Percentiles rank a stretch among this genome's conserved stretches.
Evolutionary conservation across 495 filamentous ascomycete genomes (phyloP).

Genomic region (Podospora pseudopauciseta): DNA sequence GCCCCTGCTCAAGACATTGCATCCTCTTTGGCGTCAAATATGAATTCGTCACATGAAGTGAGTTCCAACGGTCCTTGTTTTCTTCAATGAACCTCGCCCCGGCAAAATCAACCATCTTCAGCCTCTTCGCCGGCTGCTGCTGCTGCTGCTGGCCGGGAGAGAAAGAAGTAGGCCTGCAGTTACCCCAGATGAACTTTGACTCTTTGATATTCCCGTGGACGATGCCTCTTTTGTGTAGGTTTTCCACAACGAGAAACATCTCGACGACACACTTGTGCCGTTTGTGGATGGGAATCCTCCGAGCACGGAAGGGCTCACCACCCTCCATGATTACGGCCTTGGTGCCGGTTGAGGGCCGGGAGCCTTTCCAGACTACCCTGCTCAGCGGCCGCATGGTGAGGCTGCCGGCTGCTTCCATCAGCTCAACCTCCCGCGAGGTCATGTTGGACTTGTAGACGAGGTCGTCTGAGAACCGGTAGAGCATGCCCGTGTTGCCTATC

Average conservation of each 20-base stretch:
- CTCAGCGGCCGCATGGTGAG: conserved; percentile 16
- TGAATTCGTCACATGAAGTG: conserved; percentile 6
- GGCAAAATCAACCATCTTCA: conserved; percentile 16
- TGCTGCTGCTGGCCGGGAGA: too few relatives aligned
- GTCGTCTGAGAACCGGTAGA: conserved; percentile 19
- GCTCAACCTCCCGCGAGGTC: conserved; percentile 16
- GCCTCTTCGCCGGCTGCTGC: background rate
- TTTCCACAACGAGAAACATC: conserved; percentile 19
- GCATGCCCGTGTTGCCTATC: conserved; percentile 17
- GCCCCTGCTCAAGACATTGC: conserved; percentile 1
- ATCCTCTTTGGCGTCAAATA: conserved; percentile 19
- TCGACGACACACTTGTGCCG: conserved; percentile 9
- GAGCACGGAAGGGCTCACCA: conserved; percentile 10
- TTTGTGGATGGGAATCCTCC: conserved; percentile 5
- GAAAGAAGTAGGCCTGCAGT: conserved; percentile 32
- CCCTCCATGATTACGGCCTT: conserved; percentile 21
- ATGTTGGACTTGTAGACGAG: conserved; percentile 23
- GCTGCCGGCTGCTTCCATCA: conserved; percentile 21
- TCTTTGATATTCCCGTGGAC: conserved; percentile 92
- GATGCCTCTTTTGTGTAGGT: conserved; percentile 67
- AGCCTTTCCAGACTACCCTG: conserved; percentile 16
- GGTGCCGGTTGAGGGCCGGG: conserved; percentile 6
- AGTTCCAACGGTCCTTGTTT: conserved; percentile 9
- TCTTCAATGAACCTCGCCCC: conserved; percentile 16
- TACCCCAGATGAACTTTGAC: conserved; percentile 89